phyloP scores from a whole-genome alignment of 2,329 filamentous ascomycete species.

The Sporothrix sp. region DNA sequence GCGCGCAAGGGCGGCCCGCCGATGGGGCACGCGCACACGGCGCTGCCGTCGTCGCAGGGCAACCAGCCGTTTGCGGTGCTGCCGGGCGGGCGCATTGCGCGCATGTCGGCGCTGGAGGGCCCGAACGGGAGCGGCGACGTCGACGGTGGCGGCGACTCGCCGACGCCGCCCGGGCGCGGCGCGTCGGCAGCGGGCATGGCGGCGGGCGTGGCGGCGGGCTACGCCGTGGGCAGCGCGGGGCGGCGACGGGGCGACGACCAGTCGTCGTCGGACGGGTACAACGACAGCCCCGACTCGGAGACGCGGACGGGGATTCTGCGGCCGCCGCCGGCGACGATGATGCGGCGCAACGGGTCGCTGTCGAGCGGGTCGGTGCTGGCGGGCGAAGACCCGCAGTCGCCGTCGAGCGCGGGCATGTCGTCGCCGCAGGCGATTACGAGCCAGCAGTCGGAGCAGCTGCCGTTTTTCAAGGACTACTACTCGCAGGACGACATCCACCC shows the following conservation, averaged over 20 bases:
- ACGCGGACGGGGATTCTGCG: constrained; percentile 45
- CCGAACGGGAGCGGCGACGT: no score
- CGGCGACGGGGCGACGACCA: constrained; percentile 42
- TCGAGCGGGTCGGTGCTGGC: constrained; percentile 74
- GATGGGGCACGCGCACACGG: constrained; percentile 25
- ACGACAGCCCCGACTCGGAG: constrained; percentile 62
- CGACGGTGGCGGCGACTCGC: constrained; percentile 49
- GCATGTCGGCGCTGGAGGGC: constrained; percentile 89
- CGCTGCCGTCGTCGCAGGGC: constrained; percentile 5
- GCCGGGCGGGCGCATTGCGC: constrained; percentile 79
- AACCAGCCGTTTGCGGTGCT: constrained; percentile 53
- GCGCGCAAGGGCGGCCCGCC: constrained; percentile 42
- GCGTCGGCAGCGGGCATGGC: constrained; percentile 35
- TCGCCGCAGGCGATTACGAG: constrained; percentile 76
- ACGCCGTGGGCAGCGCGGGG: constrained; percentile 33
- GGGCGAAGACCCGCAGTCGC: constrained; percentile 62
- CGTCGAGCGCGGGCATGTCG: constrained; percentile 64
- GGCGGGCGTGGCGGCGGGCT: constrained; percentile 39
- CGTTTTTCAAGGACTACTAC: constrained; percentile 98
- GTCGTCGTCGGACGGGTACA: constrained; percentile 64
- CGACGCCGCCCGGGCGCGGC: constrained; percentile 38
- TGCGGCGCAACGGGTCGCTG: constrained; percentile 74
- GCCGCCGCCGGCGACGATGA: constrained; percentile 46
- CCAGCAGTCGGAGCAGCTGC: constrained; percentile 88
- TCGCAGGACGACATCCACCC: constrained; percentile 93